Base-by-base conservation (phyloP, 2,329 filamentous ascomycete species). In the Orbilia quercus region DNA sequence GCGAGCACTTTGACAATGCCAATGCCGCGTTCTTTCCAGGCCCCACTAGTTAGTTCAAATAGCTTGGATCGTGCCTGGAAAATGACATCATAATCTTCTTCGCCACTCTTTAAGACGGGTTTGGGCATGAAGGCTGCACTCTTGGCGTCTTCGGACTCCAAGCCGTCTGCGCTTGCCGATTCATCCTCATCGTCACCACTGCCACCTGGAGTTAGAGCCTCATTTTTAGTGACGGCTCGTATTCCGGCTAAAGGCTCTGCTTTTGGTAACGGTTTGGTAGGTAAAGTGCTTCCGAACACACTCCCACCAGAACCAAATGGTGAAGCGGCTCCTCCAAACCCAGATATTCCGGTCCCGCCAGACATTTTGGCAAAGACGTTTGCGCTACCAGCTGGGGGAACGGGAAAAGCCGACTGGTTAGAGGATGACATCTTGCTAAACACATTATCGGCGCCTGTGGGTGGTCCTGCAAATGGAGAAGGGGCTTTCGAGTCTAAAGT, bases 341-440 rank as follows among this genome's bases (percentile, higher is more conserved):
- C 60, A 3, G 69, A 60, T 2, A 45, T 22, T 9, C 40, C 22
- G 12, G 44, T 57, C 20, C 44, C 57, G 5, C 69, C 69, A 44
- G 69, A 73, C 69, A 73, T 60, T 44, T 54, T 59, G 6, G 69
- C 69, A 20, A 73, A 73, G 20, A 73, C 69, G 51, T 73, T 73
- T 9, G 53, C 53, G 12, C 54, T 53, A 20, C 64, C 55, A 31
- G 40, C 14, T 14, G 69, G 54, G 36, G 69, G 59, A 1, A 20
- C 47, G 20, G 60, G 25, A 38, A 73, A 73, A 4, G 45, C 22
- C 2, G 69, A 66, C 31, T 60, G 60, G 12, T 18, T 50, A 3
- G 60, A 40, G 12, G 59, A 59, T 5, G 69, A 73, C 69, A 73
- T 60, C 50, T 66, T 59, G 14, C 53, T 62, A 31, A 73, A 73